Conservation (phyloP, 78 protist species). For the Monocercomonoides exilis region DNA sequence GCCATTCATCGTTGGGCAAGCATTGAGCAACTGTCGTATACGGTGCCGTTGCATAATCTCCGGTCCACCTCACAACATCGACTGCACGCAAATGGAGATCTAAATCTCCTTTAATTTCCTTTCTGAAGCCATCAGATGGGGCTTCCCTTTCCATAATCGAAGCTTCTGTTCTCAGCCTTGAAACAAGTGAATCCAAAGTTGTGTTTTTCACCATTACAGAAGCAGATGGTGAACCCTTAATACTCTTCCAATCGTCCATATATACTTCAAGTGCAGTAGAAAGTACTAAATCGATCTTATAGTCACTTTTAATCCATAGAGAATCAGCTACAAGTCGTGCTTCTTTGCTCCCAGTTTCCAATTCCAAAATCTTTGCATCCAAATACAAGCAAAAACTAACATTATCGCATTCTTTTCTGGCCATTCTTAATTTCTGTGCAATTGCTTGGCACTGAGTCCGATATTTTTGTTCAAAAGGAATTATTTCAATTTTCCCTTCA, state of each 20-base stretch:
- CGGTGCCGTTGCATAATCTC: background rate
- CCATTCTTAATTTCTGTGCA: background rate
- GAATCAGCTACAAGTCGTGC: background rate
- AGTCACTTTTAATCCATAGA: background rate
- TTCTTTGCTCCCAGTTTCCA: background rate
- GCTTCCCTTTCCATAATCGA: background rate
- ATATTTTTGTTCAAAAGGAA: background rate
- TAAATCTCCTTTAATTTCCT: background rate
- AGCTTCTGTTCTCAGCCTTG: background rate
- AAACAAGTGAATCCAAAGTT: background rate
- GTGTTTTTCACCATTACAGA: background rate
- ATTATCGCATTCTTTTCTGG: background rate
- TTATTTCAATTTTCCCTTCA: background rate
- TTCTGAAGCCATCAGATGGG: background rate
- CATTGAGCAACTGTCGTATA: background rate
- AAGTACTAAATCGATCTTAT: background rate
- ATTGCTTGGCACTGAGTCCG: background rate
- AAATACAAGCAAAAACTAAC: background rate
- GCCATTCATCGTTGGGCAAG: background rate
- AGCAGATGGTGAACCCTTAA: background rate
- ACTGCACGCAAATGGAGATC: background rate
- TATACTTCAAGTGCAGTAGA: background rate
- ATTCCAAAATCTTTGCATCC: background rate
- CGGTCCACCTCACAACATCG: background rate
- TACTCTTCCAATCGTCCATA: background rate